A percentile compares a stretch with the other conserved stretches of the same genome.
These are phyloP conservation scores for Penicillium sp. DNA, from an alignment of 2,329 filamentous ascomycete species.

Conservation along the genomic window DNA sequence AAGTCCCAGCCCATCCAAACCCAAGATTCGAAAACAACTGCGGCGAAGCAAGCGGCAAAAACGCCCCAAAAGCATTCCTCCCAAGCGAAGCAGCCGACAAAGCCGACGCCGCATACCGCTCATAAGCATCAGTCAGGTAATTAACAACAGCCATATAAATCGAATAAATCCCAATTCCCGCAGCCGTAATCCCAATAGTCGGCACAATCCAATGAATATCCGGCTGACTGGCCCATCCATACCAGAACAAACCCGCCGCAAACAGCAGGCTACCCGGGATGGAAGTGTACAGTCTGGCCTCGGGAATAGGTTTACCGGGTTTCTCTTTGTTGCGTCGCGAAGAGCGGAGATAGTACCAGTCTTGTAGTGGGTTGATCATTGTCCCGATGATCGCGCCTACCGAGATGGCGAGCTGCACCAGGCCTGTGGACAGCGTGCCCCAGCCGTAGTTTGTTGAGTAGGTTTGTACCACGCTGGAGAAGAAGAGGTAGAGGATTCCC, in stretches of 20 bases:
- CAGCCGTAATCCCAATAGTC: slow-evolving; percentile 29
- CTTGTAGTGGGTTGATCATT: slow-evolving; percentile 39
- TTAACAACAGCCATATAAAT: slow-evolving; percentile 51
- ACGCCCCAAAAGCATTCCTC: slow-evolving; percentile 46
- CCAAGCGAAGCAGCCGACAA: slow-evolving; percentile 47
- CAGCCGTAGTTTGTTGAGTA: slow-evolving; percentile 40
- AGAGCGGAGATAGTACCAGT: slow-evolving; percentile 26
- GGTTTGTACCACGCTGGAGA: slow-evolving; percentile 40
- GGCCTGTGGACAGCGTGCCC: slow-evolving; percentile 31
- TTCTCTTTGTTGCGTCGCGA: slow-evolving; percentile 30
- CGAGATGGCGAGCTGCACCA: slow-evolving; percentile 42
- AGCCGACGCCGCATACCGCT: slow-evolving; percentile 47
- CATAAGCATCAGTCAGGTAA: slow-evolving; percentile 49
- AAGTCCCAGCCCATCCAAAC: slow-evolving; percentile 43
- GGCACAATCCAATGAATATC: slow-evolving; percentile 36
- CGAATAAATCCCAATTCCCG: slow-evolving; percentile 42
- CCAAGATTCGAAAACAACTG: slow-evolving; percentile 41
- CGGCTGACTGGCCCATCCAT: slow-evolving; percentile 32
- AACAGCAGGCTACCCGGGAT: slow-evolving; percentile 40
- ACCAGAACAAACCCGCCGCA: slow-evolving; percentile 36
- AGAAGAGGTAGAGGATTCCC: slow-evolving; percentile 45
- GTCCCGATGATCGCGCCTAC: slow-evolving; percentile 43
- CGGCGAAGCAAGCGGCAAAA: slow-evolving; percentile 44
- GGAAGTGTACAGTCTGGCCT: slow-evolving; percentile 43
- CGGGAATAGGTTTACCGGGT: slow-evolving; percentile 41